phyloP scores from a whole-genome alignment of 192 early-diverging fungal species.

The Entomortierella beljakovae region DNA sequence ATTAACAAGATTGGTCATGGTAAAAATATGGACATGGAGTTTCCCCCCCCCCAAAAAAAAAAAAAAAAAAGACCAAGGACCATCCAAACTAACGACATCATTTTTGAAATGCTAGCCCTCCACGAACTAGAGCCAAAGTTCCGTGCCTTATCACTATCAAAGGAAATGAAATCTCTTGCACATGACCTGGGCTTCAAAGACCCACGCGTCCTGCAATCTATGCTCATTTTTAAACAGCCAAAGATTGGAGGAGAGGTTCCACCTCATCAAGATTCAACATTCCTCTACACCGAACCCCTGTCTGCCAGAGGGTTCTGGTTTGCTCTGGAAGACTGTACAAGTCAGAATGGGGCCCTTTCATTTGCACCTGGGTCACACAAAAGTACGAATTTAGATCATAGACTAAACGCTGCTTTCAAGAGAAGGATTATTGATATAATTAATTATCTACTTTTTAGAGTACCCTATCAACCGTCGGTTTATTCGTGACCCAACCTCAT shows the following conservation, averaged over 20 bases:
- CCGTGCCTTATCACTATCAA: conserved; percentile 69
- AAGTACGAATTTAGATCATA: conserved; percentile 24
- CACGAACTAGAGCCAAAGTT: conserved; percentile 88
- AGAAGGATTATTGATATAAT: not conserved
- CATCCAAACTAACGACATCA: no score
- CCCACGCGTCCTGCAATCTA: conserved; percentile 87
- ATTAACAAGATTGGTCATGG: conserved; percentile 96
- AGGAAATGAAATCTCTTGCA: conserved; percentile 65
- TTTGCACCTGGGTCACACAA: conserved; percentile 90
- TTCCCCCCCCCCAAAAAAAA: not conserved
- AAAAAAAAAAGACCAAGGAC: no score
- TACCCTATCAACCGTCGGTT: conserved; percentile 73
- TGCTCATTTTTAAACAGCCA: conserved; percentile 90
- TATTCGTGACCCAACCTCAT: conserved; percentile 63
- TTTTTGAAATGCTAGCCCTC: no score
- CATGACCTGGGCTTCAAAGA: conserved; percentile 71
- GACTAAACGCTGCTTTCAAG: no score
- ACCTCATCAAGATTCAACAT: conserved; percentile 91
- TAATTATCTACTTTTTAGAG: conserved; percentile 38
- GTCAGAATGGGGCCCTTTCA: conserved; percentile 87
- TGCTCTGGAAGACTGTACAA: conserved; percentile 92
- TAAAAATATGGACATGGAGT: conserved; percentile 16
- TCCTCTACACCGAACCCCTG: conserved; percentile 88
- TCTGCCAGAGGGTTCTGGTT: conserved; percentile 93
- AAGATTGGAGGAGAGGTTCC: conserved; percentile 79